Evolutionary conservation across 2,329 filamentous ascomycete genomes (phyloP).

Genomic region (Canariomyces notabilis): DNA sequence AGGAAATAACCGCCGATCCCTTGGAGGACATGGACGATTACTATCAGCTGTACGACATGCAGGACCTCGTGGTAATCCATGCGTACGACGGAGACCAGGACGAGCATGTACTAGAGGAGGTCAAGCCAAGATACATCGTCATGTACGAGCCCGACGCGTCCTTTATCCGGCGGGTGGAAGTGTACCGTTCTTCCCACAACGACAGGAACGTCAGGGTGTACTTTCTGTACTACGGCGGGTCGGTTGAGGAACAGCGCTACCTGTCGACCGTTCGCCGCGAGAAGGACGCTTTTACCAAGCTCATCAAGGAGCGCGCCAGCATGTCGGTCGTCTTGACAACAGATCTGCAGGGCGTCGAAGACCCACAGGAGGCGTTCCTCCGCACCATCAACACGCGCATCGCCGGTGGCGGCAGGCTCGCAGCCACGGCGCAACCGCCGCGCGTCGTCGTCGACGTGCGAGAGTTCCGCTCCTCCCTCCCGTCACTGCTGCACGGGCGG

Average conservation of each 20-base stretch:
- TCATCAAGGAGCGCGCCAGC: constrained; percentile 88
- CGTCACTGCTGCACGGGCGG: constrained; percentile 83
- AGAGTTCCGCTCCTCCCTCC: constrained; percentile 89
- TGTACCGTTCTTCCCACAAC: constrained; percentile 90
- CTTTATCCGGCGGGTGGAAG: constrained; percentile 90
- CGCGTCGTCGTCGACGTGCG: constrained; percentile 92
- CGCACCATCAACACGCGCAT: constrained; percentile 96
- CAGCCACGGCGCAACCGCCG: constrained; percentile 79
- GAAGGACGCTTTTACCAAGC: constrained; percentile 90
- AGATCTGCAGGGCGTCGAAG: constrained; percentile 63
- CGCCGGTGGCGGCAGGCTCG: constrained; percentile 80
- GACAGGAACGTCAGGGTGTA: constrained; percentile 87
- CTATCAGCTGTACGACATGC: constrained; percentile 87
- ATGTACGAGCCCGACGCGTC: constrained; percentile 97
- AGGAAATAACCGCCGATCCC: constrained; percentile 69
- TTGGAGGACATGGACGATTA: constrained; percentile 88
- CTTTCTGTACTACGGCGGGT: constrained; percentile 93
- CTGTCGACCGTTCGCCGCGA: constrained; percentile 85
- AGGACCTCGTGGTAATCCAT: constrained; percentile 82
- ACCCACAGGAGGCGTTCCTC: constrained; percentile 86
- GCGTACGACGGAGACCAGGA: constrained; percentile 95
- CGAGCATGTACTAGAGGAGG: constrained; percentile 91
- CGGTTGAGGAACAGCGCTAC: constrained; percentile 93
- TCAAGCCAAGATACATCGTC: constrained; percentile 88
- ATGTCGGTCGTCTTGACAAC: constrained; percentile 86